Base-by-base conservation (phyloP, 2,329 filamentous ascomycete genomes). In the Aureobasidium sp. region DNA sequence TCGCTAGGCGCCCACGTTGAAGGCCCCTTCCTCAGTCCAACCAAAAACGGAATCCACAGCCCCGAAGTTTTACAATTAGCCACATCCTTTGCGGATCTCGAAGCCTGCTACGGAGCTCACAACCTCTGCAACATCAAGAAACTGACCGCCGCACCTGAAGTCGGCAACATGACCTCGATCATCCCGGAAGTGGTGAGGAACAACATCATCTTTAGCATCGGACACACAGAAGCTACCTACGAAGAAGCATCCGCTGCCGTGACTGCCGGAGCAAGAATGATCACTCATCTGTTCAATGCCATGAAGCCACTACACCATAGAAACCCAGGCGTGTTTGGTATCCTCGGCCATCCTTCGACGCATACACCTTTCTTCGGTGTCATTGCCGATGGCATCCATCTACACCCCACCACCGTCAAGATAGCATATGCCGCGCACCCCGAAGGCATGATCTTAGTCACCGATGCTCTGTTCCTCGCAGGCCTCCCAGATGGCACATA, bases 271-370 rank as follows among this genome's bases (percentile, higher is more conserved):
- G 90, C 89, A 1, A 89, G 83, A 53, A 96, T 95, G 90, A 89
- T 96, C 67, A 96, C 91, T 0, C 91, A 96, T 70, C 81, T 96
- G 1, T 96, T 96, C 83, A 96, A 96, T 72, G 91, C 91, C 29
- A 96, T 96, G 91, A 83, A 86, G 0, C 91, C 91, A 15, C 84
- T 96, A 56, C 90, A 94, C 73, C 91, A 97, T 78, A 88, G 92
- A 62, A 91, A 96, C 74, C 91, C 92, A 0, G 91, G 91, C 40
- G 85, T 96, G 68, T 96, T 96, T 71, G 92, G 92, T 31, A 84
- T 95, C 0, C 78, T 97, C 15, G 91, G 91, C 63, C 47, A 50
- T 22, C 42, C 61, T 15, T 44, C 40, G 22, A 66, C 71, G 64
- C 64, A 71, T 62, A 64, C 70, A 61, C 91, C 91, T 0, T 96